Conservation (phyloP, 129 eudicot species). For the Calendula officinalis region DNA sequence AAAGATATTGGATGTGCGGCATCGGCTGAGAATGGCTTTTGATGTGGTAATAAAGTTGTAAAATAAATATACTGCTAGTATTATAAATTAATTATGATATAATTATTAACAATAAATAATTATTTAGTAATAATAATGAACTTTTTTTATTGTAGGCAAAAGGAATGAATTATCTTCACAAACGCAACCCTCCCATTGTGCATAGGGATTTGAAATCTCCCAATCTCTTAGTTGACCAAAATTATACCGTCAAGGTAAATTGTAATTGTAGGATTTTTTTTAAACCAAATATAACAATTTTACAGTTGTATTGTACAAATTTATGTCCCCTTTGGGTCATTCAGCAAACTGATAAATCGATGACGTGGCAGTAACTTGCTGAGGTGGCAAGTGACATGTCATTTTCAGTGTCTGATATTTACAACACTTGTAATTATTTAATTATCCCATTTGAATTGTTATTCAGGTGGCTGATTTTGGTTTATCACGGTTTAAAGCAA, state of each 20-base stretch:
- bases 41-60: slow-evolving; percentile 65
- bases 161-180: slow-evolving; percentile 98
- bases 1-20: slow-evolving; percentile 73
- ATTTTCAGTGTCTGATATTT: too few relatives aligned
- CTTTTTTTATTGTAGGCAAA: slow-evolving; percentile 55
- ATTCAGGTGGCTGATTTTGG: slow-evolving; percentile 93
- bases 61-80: not conserved
- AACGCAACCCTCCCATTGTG: slow-evolving; percentile 89
- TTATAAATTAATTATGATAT: not conserved
- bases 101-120: not conserved
- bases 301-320: too few relatives aligned
- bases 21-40: slow-evolving; percentile 83
- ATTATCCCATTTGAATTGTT: slow-evolving; percentile 17
- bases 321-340: too few relatives aligned
- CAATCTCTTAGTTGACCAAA: slow-evolving; percentile 88
- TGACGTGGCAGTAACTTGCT: too few relatives aligned
- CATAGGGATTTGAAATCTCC: slow-evolving; percentile 97
- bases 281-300: too few relatives aligned
- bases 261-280: not conserved
- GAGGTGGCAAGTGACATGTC: too few relatives aligned
- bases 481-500: slow-evolving; percentile 90
- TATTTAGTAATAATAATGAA: not conserved
- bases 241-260: slow-evolving; percentile 85
- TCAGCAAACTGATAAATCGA: too few relatives aligned
- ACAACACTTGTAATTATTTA: too few relatives aligned